phyloP scores from a whole-genome alignment of 371 early-diverging fungal genomes.

The Mucor irregularis region DNA sequence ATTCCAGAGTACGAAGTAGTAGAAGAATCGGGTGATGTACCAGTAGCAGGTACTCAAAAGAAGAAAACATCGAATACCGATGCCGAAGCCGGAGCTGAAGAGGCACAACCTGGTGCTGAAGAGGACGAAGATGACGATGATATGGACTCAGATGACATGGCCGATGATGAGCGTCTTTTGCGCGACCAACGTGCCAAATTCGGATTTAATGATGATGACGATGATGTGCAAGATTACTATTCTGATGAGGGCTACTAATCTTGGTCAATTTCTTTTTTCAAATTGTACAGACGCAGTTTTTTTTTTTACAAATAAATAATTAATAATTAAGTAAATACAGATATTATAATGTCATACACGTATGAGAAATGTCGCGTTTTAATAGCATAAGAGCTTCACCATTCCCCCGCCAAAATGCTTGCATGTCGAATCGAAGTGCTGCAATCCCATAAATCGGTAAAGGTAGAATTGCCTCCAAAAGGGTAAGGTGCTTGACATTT shows the following conservation, averaged over 20 bases:
- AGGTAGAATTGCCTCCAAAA: too few relatives aligned
- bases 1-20: constrained; percentile 46
- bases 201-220: constrained; percentile 35
- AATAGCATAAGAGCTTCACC: too few relatives aligned
- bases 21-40: constrained; percentile 47
- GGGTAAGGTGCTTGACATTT: too few relatives aligned
- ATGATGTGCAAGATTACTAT: constrained; percentile 24
- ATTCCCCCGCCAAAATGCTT: too few relatives aligned
- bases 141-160: constrained; percentile 45
- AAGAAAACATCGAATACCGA: constrained; percentile 14
- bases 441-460: too few relatives aligned
- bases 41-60: constrained; percentile 13
- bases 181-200: constrained; percentile 33
- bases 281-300: too few relatives aligned
- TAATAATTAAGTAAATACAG: too few relatives aligned
- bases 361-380: too few relatives aligned
- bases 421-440: too few relatives aligned
- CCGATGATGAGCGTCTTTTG: constrained; percentile 40
- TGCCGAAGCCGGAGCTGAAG: constrained; percentile 11
- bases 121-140: constrained; percentile 53
- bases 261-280: too few relatives aligned
- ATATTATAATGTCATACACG: too few relatives aligned
- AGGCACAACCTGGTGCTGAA: constrained; percentile 27
- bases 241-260: constrained; percentile 28
- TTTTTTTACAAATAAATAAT: too few relatives aligned